phyloP scores from a whole-genome alignment of 805 yeast genomes.

The Scheffersomyces stipitis region DNA sequence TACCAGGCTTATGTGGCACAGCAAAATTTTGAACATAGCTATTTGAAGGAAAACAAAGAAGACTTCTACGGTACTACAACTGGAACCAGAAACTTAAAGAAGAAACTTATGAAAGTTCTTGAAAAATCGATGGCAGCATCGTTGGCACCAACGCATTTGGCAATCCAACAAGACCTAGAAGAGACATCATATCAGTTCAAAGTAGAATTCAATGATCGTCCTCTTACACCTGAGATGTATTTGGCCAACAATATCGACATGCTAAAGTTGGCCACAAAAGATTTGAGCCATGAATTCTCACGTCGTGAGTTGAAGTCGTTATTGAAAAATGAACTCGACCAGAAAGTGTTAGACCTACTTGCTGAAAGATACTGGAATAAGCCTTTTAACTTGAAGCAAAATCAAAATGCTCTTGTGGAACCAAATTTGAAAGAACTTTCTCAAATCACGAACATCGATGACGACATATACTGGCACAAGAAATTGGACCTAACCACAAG shows the following conservation, averaged over 20 bases:
- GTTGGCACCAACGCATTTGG: slow-evolving; percentile 78
- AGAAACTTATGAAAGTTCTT: slow-evolving; percentile 78
- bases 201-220: slow-evolving; percentile 94
- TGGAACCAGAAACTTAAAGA: slow-evolving; percentile 73
- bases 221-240: slow-evolving; percentile 90
- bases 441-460: slow-evolving; percentile 47
- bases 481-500: slow-evolving; percentile 83
- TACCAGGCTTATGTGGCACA: slow-evolving; percentile 66
- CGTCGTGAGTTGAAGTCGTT: slow-evolving; percentile 78
- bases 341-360: slow-evolving; percentile 77
- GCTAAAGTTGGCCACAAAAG: slow-evolving; percentile 82
- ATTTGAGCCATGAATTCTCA: slow-evolving; percentile 78
- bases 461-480: slow-evolving; percentile 83
- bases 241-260: slow-evolving; percentile 89
- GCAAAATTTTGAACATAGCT: slow-evolving; percentile 56
- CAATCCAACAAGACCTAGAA: slow-evolving; percentile 88
- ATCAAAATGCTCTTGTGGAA: slow-evolving; percentile 28
- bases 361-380: slow-evolving; percentile 94
- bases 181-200: slow-evolving; percentile 91
- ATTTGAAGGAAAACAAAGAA: slow-evolving; percentile 62
- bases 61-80: slow-evolving; percentile 64
- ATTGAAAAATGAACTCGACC: slow-evolving; percentile 83
- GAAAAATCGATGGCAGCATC: slow-evolving; percentile 91
- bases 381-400: slow-evolving; percentile 33
- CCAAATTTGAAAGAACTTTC: slow-evolving; percentile 58